These are phyloP conservation scores for Eustoma russellianum DNA, from an alignment of 257 asterid genomes.

Conservation along the genomic window DNA sequence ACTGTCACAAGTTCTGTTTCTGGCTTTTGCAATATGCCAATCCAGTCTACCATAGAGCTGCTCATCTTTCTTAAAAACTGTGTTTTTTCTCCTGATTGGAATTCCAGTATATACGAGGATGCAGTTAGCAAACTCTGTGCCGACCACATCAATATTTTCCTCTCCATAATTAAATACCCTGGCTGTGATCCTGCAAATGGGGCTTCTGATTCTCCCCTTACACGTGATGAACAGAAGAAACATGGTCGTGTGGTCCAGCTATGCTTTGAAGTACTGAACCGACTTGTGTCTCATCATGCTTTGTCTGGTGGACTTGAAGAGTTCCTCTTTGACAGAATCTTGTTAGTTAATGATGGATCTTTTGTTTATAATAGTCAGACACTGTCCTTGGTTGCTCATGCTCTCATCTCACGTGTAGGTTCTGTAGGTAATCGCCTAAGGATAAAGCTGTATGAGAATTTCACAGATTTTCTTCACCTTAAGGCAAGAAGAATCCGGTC, in stretches of 20 bases:
- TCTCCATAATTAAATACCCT: conserved; percentile 52
- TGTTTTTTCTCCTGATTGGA: conserved; percentile 74
- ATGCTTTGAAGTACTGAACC: conserved; percentile 75
- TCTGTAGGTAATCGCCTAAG: conserved; percentile 63
- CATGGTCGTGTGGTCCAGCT: conserved; percentile 40
- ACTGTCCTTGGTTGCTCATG: conserved; percentile 83
- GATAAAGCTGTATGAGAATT: conserved; percentile 45
- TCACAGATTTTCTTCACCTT: conserved; percentile 36
- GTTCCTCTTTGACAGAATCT: conserved; percentile 53
- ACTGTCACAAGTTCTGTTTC: conserved; percentile 40
- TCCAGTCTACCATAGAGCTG: conserved; percentile 70
- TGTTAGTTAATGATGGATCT: conserved; percentile 56
- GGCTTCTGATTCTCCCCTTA: conserved; percentile 28
- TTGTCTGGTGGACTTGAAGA: conserved; percentile 63
- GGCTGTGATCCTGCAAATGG: conserved; percentile 46
- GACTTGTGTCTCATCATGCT: conserved; percentile 44
- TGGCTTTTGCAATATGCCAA: conserved; percentile 57
- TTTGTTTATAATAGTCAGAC: conserved; percentile 60
- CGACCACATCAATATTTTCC: conserved; percentile 51
- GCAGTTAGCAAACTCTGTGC: conserved; percentile 47
- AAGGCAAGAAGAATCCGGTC: conserved; percentile 52
- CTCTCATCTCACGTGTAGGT: conserved; percentile 58
- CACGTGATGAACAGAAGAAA: conserved; percentile 51
- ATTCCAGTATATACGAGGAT: conserved; percentile 44
- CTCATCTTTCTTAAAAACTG: conserved; percentile 49